These are phyloP conservation scores for Sclerotinia spermophila DNA, from an alignment of 2,329 filamentous ascomycete species.

Conservation along the genomic window DNA sequence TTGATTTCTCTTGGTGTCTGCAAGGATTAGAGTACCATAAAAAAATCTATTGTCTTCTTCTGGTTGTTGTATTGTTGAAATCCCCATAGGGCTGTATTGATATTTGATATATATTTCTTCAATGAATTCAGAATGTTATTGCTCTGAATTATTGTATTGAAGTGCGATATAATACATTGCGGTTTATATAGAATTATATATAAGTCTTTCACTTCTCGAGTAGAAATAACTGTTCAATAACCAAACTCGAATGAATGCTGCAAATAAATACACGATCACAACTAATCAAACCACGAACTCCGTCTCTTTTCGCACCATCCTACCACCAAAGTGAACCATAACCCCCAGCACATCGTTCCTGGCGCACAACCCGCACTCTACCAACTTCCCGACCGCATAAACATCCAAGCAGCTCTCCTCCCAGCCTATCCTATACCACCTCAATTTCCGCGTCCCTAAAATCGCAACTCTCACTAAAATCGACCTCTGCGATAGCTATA, in stretches of 20 bases:
- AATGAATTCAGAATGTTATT: background rate
- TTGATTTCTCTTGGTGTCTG: background rate
- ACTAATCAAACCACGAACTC: fast-evolving
- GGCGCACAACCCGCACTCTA: background rate
- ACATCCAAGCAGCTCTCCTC: background rate
- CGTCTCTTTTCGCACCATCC: fast-evolving
- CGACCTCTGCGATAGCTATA: background rate
- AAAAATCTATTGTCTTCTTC: too few species aligned
- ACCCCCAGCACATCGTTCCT: background rate
- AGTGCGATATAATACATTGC: too few species aligned
- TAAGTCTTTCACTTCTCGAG: background rate
- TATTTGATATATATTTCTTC: fast-evolving
- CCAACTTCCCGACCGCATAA: background rate
- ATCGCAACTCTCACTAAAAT: background rate
- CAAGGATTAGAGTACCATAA: background rate
- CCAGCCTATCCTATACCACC: background rate
- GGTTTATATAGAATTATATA: background rate
- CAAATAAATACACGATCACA: too few species aligned
- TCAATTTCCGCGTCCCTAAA: background rate
- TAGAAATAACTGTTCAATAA: fast-evolving
- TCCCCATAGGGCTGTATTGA: fast-evolving
- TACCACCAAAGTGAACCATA: background rate
- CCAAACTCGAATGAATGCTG: background rate
- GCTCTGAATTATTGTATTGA: background rate
- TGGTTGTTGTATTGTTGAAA: background rate